Base-by-base conservation (phyloP, 495 filamentous ascomycete genomes). In the Aspergillus diversus region DNA sequence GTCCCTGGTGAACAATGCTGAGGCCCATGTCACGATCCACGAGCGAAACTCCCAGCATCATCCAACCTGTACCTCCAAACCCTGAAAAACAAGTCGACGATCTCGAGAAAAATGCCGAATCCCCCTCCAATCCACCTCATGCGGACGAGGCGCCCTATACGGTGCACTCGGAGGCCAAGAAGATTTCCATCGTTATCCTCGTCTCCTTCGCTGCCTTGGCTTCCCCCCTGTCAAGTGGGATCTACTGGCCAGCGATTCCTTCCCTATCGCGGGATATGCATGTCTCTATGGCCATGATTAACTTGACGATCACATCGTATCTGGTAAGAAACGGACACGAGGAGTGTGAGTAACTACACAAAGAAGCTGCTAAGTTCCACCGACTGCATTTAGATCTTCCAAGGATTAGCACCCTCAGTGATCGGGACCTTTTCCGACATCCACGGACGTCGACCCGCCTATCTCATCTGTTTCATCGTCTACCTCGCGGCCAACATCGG, bases 401-500 rank as follows among this genome's bases (percentile, higher is more conserved):
- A 84, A 69, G 83, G 75, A 7, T 59, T 86, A 7, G 74, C 77
- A 4, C 82, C 84, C 2, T 74, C 76, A 0, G 74, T 86, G 59
- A 75, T 80, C 7, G 82, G 72, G 7, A 71, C 69, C 13, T 77
- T 84, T 46, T 78, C 82, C 0, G 84, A 86, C 65, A 65, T 60
- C 12, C 57, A 77, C 16, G 83, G 84, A 7, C 73, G 84, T 7
- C 73, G 83, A 0, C 79, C 78, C 5, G 74, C 75, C 11, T 82
- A 80, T 57, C 55, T 84, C 15, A 66, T 77, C 8, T 68, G 69
- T 15, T 79, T 84, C 48, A 60, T 60, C 34, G 69, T 83, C 58
- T 85, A 81, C 67, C 61, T 80, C 13, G 74, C 60, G 3, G 77
- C 77, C 0, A 83, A 80, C 57, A 79, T 85, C 35, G 83, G 79